phyloP scores from a whole-genome alignment of 2,329 filamentous ascomycete species.

The Calonectria hongkongensis region DNA sequence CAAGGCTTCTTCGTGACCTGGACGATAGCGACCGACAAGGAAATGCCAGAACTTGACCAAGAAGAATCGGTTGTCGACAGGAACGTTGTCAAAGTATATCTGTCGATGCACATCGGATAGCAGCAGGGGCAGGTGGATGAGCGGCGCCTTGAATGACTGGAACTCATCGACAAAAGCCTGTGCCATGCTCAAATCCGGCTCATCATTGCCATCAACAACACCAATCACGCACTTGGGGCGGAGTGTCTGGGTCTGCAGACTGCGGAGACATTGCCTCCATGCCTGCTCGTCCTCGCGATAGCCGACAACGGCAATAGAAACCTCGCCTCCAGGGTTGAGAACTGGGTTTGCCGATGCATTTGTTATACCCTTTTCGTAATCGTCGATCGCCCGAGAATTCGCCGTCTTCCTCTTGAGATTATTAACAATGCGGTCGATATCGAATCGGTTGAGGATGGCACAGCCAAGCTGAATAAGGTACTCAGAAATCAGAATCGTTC shows the following conservation, averaged over 20 bases:
- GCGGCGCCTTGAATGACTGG: conserved; percentile 34
- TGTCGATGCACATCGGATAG: conserved; percentile 40
- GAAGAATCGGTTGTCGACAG: conserved; percentile 27
- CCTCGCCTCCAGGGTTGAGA: conserved; percentile 36
- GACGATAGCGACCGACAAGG: conserved; percentile 34
- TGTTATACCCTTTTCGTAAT: conserved; percentile 29
- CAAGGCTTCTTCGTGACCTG: conserved; percentile 34
- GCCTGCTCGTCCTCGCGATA: conserved; percentile 43
- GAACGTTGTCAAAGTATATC: conserved; percentile 37
- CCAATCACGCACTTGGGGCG: conserved; percentile 40
- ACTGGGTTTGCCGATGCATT: conserved; percentile 14
- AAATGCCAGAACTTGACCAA: conserved; percentile 36
- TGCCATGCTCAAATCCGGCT: conserved; percentile 42
- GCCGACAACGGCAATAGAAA: conserved; percentile 43
- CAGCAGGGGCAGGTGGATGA: conserved; percentile 43
- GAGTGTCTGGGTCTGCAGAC: conserved; percentile 39
- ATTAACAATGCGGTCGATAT: conserved; percentile 39
- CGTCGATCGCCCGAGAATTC: conserved; percentile 11
- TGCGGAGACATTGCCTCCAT: conserved; percentile 41
- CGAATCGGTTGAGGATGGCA: conserved; percentile 40
- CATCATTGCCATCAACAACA: conserved; percentile 42
- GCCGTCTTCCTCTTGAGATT: conserved; percentile 29
- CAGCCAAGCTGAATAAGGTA: conserved; percentile 42
- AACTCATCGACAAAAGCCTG: conserved; percentile 39
- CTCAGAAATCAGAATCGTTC: conserved; percentile 41